These are phyloP conservation scores for Colletotrichum graminicola DNA, from an alignment of 2,329 filamentous ascomycete species.

Conservation along the genomic window DNA sequence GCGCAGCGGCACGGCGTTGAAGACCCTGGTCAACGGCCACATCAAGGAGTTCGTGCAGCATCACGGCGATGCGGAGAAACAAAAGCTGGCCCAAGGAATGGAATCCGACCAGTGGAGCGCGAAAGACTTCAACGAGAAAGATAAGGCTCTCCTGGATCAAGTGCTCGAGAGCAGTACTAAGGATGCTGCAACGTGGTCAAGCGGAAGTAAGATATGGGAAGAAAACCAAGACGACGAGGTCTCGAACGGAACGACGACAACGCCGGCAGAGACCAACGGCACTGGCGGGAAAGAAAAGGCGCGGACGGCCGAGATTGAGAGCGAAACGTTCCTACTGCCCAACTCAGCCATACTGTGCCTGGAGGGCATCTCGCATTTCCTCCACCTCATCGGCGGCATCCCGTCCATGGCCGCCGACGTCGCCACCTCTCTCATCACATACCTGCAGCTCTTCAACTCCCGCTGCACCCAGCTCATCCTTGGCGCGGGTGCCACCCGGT, in stretches of 20 bases:
- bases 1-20: slow-evolving; percentile 79
- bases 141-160: slow-evolving; percentile 70
- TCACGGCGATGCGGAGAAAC: slow-evolving; percentile 78
- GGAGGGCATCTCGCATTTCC: slow-evolving; percentile 82
- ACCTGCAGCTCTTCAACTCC: slow-evolving; percentile 94
- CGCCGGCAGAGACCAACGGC: slow-evolving; percentile 60
- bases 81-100: slow-evolving; percentile 80
- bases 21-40: slow-evolving; percentile 83
- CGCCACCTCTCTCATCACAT: slow-evolving; percentile 82
- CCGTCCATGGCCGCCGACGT: slow-evolving; percentile 91
- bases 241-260: slow-evolving; percentile 42
- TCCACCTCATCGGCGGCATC: slow-evolving; percentile 85
- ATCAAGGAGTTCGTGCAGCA: slow-evolving; percentile 83
- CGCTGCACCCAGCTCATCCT: slow-evolving; percentile 96
- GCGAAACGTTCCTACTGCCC: slow-evolving; percentile 87
- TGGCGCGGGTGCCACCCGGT: slow-evolving; percentile 89
- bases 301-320: slow-evolving; percentile 82
- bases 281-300: slow-evolving; percentile 70
- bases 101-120: slow-evolving; percentile 85
- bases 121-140: slow-evolving; percentile 77
- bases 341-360: slow-evolving; percentile 86
- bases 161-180: slow-evolving; percentile 78
- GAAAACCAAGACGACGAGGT: slow-evolving; percentile 41
- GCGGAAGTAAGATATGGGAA: slow-evolving; percentile 70
- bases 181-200: slow-evolving; percentile 76